Evolutionary conservation across 164 flowering plant species (phyloP), one percentile per base, ranked within the genome.

Genomic region (Chloranthus sessilifolius): DNA sequence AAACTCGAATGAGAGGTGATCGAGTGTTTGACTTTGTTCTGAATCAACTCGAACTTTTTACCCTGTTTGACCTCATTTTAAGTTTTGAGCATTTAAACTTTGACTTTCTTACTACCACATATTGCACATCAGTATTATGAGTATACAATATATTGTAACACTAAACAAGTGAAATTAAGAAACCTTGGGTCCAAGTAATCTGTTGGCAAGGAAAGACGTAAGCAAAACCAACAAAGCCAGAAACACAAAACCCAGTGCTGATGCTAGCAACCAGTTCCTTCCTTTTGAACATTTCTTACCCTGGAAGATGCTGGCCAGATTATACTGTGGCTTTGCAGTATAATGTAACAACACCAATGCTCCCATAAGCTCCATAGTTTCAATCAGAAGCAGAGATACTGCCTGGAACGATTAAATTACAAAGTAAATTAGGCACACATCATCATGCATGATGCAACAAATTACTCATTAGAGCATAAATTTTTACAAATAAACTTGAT

Each of bases 391-490:
- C 22, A 80, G 26, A 10, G 95, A 78, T 33, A 74, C 7, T 52
- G 78, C 90, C 98, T 87, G 79, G 50, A 57, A 6, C 29, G 44
- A n/a, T n/a, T n/a, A n/a, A n/a, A n/a, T n/a, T n/a, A n/a, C n/a
- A n/a, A n/a, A n/a, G n/a, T n/a, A n/a, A n/a, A n/a, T n/a, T n/a
- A n/a, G n/a, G n/a, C n/a, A n/a, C n/a, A n/a, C n/a, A n/a, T n/a
- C n/a, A n/a, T n/a, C n/a, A n/a, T n/a, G n/a, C n/a, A n/a, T n/a
- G n/a, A n/a, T n/a, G n/a, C n/a, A n/a, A n/a, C n/a, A n/a, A n/a
- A n/a, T n/a, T n/a, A n/a, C n/a, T n/a, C n/a, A n/a, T n/a, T n/a
- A n/a, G n/a, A n/a, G n/a, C n/a, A n/a, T n/a, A n/a, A n/a, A n/a
- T n/a, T n/a, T n/a, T n/a, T n/a, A n/a, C n/a, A n/a, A n/a, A n/a